Evolutionary conservation across 306 rosid genomes (phyloP).

Genomic region (Urtica urens): DNA sequence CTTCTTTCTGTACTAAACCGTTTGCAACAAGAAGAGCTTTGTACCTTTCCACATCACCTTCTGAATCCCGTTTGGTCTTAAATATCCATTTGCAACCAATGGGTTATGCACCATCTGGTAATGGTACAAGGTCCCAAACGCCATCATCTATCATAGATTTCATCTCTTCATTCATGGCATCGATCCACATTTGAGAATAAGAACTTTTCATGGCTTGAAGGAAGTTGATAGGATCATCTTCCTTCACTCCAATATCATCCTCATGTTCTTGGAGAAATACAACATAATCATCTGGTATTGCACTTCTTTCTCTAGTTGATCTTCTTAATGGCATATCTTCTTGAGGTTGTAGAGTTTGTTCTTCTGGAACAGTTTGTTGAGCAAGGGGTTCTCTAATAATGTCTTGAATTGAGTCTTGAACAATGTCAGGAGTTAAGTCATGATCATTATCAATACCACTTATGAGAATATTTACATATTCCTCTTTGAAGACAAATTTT

Average conservation of each 20-base stretch:
- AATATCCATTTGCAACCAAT: too few relatives aligned
- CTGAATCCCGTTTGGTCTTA: too few relatives aligned
- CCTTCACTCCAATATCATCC: neutral
- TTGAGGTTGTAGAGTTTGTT: neutral
- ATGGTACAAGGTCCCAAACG: neutral
- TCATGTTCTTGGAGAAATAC: conserved; percentile 1
- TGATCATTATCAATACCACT: too few relatives aligned
- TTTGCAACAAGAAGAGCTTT: neutral
- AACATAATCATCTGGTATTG: neutral
- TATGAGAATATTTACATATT: too few relatives aligned
- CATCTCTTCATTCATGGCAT: too few relatives aligned
- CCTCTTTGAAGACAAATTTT: neutral
- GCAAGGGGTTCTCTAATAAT: too few relatives aligned
- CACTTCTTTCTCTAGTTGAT: neutral
- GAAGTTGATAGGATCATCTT: neutral
- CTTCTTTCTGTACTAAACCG: neutral
- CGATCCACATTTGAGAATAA: too few relatives aligned
- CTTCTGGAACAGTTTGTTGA: neutral
- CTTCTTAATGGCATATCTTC: neutral
- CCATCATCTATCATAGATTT: neutral
- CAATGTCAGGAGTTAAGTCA: too few relatives aligned
- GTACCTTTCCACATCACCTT: too few relatives aligned
- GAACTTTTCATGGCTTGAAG: too few relatives aligned
- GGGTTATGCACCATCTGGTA: neutral
- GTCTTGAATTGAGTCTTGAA: too few relatives aligned